Evolutionary conservation across 495 filamentous ascomycete species (phyloP).

Genomic region (Lichenothelia convexa): DNA sequence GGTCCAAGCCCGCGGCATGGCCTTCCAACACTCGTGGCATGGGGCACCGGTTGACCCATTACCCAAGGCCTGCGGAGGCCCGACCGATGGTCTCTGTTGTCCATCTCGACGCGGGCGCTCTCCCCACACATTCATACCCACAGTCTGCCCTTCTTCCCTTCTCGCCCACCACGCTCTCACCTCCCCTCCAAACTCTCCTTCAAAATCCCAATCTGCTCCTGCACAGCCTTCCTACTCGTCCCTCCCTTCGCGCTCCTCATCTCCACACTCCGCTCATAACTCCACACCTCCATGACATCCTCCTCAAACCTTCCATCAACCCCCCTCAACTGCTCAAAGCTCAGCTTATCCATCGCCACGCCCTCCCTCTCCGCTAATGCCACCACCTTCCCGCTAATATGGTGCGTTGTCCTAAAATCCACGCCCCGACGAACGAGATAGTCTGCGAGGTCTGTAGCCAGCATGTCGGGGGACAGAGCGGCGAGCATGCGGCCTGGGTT

Average conservation of each 20-base stretch:
- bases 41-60: too few relatives aligned
- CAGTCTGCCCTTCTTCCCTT: too few relatives aligned
- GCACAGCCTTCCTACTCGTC: constrained; percentile 53
- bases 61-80: too few relatives aligned
- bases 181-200: constrained; percentile 31
- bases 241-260: constrained; percentile 65
- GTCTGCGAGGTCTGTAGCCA: constrained; percentile 58
- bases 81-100: too few relatives aligned
- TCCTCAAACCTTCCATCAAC: constrained; percentile 58
- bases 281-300: constrained; percentile 55
- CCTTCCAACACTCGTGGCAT: too few relatives aligned
- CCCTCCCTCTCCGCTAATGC: constrained; percentile 51
- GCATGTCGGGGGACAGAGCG: constrained; percentile 47
- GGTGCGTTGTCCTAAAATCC: constrained; percentile 67
- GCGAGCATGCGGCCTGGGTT: constrained; percentile 59
- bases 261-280: constrained; percentile 82
- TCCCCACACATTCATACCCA: too few relatives aligned
- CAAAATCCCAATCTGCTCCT: constrained; percentile 61
- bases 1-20: too few relatives aligned
- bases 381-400: constrained; percentile 71
- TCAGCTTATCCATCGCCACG: constrained; percentile 60
- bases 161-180: too few relatives aligned
- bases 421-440: constrained; percentile 84
- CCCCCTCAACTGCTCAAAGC: constrained; percentile 47
- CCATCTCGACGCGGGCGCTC: too few relatives aligned